Base-by-base conservation (phyloP, 2,329 filamentous ascomycete species). In the Monosporascus ibericus region DNA sequence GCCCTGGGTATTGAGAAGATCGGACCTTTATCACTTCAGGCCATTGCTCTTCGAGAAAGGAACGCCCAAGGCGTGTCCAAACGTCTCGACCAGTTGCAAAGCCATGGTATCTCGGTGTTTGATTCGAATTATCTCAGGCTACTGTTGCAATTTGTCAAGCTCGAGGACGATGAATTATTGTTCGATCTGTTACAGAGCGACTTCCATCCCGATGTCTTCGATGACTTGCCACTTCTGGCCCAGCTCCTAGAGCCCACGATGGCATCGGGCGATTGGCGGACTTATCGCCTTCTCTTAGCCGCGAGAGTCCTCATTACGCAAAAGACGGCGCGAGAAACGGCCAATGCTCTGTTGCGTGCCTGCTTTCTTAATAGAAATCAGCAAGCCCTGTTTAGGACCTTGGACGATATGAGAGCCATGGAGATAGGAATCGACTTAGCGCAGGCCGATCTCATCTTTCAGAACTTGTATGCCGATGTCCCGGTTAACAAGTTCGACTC, bases 11-110 rank as follows among this genome's bases (percentile, higher is more conserved):
- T 95, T 5, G 76, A 82, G 47, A 73, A 76, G 37, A 86, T 96
- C 56, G 91, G 91, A 0, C 86, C 90, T 0, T 72, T 87, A 18
- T 87, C 90, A 4, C 67, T 96, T 20, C 87, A 91, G 58, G 86
- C 92, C 46, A 82, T 96, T 67, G 89, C 85, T 3, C 68, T 87
- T 11, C 79, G 88, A 61, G 81, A 87, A 49, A 67, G 73, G 2
- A 77, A 78, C 9, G 67, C 82, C 0, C 70, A 77, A 34, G 78
- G 76, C 6, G 72, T 94, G n/a, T 63, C 75, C 24, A 65, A 72
- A 1, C 81, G 82, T 34, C 77, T 95, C 25, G 66, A 75, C 25
- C 77, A 82, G 50, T 73, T 96, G 3, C 73, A 79, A 54, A 71
- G 76, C 49, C 72, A 81, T 6, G 83, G 82, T 0, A 87, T 96